These are phyloP conservation scores for Elsinoe perseae DNA, from an alignment of 2,329 filamentous ascomycete genomes.

Conservation along the genomic window DNA sequence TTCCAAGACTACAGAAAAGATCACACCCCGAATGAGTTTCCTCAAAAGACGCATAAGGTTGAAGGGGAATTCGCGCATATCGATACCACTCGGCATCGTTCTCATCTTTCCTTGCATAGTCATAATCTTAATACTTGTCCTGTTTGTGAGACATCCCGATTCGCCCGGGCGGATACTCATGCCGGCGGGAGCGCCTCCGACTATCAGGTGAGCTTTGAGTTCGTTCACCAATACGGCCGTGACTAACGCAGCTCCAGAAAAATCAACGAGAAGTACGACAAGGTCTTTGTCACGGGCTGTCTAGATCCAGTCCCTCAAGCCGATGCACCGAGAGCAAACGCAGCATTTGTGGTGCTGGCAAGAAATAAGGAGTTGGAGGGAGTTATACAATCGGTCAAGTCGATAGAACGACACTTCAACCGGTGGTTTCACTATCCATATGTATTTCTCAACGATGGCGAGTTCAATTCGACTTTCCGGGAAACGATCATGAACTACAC, in stretches of 20 bases:
- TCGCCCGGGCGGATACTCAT: slow-evolving; percentile 75
- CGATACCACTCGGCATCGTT: slow-evolving; percentile 85
- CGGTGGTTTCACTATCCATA: slow-evolving; percentile 98
- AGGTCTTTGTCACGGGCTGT: slow-evolving; percentile 89
- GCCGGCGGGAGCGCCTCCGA: slow-evolving; percentile 78
- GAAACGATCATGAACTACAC: slow-evolving; percentile 83
- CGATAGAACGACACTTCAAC: slow-evolving; percentile 97
- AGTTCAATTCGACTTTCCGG: slow-evolving; percentile 93
- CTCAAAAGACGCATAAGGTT: slow-evolving; percentile 80
- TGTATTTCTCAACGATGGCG: slow-evolving; percentile 94
- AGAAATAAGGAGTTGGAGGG: slow-evolving; percentile 94
- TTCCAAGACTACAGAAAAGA: slow-evolving; percentile 36
- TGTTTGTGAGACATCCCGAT: slow-evolving; percentile 82
- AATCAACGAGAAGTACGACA: slow-evolving; percentile 96
- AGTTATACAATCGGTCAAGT: slow-evolving; percentile 93
- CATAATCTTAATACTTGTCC: slow-evolving; percentile 78
- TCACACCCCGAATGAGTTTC: slow-evolving; percentile 59
- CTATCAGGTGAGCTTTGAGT: slow-evolving; percentile 63
- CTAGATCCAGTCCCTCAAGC: slow-evolving; percentile 65
- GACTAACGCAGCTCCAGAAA: slow-evolving; percentile 51
- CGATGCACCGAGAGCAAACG: slow-evolving; percentile 71
- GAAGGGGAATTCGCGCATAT: slow-evolving; percentile 84
- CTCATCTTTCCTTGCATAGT: slow-evolving; percentile 88
- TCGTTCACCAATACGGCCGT: not conserved
- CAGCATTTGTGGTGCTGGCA: slow-evolving; percentile 89